These are phyloP conservation scores for Plasmodium relictum DNA, from an alignment of 169 alveolate species.

Conservation along the genomic window DNA sequence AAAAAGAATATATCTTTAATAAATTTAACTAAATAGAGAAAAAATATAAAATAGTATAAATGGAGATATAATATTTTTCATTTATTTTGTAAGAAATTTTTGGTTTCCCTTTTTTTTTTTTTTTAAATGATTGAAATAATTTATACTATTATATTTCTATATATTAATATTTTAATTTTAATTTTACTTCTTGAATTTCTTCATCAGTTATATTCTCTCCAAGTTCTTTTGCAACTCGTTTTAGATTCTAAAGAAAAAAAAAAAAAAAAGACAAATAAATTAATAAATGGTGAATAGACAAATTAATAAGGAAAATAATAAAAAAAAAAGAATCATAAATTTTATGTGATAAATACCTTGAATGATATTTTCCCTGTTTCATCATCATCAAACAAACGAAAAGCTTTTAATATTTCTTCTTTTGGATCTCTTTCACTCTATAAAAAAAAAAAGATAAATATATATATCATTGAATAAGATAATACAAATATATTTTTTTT, in stretches of 20 bases:
- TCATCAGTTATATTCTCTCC: slow-evolving; percentile 98
- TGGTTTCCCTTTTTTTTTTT: too few relatives aligned
- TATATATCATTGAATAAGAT: not conserved
- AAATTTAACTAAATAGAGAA: too few relatives aligned
- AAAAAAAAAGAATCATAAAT: not conserved
- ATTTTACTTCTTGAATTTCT: slow-evolving; percentile 93
- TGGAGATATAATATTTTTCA: too few relatives aligned
- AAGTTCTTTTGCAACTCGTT: slow-evolving; percentile 98
- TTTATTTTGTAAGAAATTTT: too few relatives aligned
- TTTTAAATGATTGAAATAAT: slow-evolving; percentile 11
- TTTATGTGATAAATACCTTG: slow-evolving; percentile 82
- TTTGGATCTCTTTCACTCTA: slow-evolving; percentile 95
- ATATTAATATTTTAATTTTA: not conserved
- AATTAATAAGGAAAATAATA: not conserved
- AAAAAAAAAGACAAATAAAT: not conserved
- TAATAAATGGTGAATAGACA: not conserved
- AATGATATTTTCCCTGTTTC: slow-evolving; percentile 96
- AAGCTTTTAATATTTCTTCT: slow-evolving; percentile 96
- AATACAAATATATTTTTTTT: not conserved
- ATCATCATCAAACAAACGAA: slow-evolving; percentile 97
- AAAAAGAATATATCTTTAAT: not conserved
- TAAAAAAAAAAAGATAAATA: slow-evolving; percentile 25
- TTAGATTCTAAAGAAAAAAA: slow-evolving; percentile 91
- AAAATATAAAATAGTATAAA: too few relatives aligned
- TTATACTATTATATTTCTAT: not conserved